Percentiles rank a stretch among this genome's conserved stretches.
Evolutionary conservation across 1,284 basidiomycete species (phyloP).

Genomic region (Vanrija humicola): DNA sequence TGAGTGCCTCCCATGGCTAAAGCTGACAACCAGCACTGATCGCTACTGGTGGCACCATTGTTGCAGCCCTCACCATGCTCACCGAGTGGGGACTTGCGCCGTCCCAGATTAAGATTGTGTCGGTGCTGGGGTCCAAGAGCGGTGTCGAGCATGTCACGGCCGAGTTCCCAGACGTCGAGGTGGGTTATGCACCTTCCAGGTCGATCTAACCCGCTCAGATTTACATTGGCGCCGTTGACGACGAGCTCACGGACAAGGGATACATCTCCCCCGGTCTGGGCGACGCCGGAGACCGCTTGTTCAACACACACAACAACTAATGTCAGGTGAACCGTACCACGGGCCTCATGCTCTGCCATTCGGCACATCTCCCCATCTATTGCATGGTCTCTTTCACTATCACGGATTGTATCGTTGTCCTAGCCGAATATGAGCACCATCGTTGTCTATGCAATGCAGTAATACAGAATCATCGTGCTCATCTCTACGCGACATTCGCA

Average conservation of each 20-base stretch:
- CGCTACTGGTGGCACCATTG: conserved; percentile 90
- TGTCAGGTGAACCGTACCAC: too few relatives aligned
- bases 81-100: conserved; percentile 74
- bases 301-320: conserved; percentile 11
- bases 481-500: too few relatives aligned
- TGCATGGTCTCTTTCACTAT: too few relatives aligned
- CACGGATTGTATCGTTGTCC: too few relatives aligned
- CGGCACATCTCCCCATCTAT: too few relatives aligned
- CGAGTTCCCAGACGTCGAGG: conserved; percentile 76
- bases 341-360: too few relatives aligned
- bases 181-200: conserved; percentile 39
- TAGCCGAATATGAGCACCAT: too few relatives aligned
- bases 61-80: conserved; percentile 78
- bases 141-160: conserved; percentile 66
- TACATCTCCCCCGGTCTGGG: conserved; percentile 82
- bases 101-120: conserved; percentile 71
- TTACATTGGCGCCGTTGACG: conserved; percentile 77
- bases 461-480: too few relatives aligned
- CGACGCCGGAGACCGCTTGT: conserved; percentile 57
- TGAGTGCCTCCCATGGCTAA: conserved; percentile 15
- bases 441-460: too few relatives aligned
- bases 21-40: conserved; percentile 58
- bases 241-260: conserved; percentile 65
- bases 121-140: conserved; percentile 70
- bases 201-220: conserved; percentile 54